phyloP scores from a whole-genome alignment of 2,329 filamentous ascomycete species.

The Bipolaris bicolor region DNA sequence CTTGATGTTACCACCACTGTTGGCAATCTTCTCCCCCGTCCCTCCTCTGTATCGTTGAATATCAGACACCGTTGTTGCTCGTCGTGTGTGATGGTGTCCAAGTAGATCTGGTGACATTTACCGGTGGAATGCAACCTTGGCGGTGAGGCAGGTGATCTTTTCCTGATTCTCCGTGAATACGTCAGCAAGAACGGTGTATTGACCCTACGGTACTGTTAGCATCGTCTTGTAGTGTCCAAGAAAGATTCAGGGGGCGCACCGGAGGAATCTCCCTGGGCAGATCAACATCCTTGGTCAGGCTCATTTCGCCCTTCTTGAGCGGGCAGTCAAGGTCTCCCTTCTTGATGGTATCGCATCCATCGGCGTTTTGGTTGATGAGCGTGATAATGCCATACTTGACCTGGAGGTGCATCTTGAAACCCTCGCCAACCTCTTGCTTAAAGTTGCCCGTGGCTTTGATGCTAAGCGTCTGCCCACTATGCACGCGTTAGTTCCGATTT shows the following conservation, averaged over 20 bases:
- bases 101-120: constrained; percentile 32
- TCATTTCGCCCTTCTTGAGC: constrained; percentile 76
- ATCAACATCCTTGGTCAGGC: constrained; percentile 79
- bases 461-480: constrained; percentile 75
- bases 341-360: constrained; percentile 86
- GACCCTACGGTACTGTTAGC: constrained; percentile 65
- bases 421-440: constrained; percentile 72
- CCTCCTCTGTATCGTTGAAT: constrained; percentile 14
- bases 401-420: constrained; percentile 79
- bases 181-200: constrained; percentile 86
- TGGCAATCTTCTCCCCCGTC: constrained; percentile 4
- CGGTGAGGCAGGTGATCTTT: constrained; percentile 86
- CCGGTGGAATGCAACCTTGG: constrained; percentile 67
- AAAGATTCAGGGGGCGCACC: constrained; percentile 60
- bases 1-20: constrained; percentile 23
- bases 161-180: constrained; percentile 75
- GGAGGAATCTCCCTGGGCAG: constrained; percentile 87
- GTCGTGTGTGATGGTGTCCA: constrained; percentile 14
- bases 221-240: background rate
- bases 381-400: constrained; percentile 96
- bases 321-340: constrained; percentile 92
- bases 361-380: constrained; percentile 78
- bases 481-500: constrained; percentile 5
- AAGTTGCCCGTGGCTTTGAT: constrained; percentile 83
- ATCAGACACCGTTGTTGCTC: constrained; percentile 20